Evolutionary conservation across 2,329 filamentous ascomycete genomes (phyloP).

Genomic region (Neonectria sp.): DNA sequence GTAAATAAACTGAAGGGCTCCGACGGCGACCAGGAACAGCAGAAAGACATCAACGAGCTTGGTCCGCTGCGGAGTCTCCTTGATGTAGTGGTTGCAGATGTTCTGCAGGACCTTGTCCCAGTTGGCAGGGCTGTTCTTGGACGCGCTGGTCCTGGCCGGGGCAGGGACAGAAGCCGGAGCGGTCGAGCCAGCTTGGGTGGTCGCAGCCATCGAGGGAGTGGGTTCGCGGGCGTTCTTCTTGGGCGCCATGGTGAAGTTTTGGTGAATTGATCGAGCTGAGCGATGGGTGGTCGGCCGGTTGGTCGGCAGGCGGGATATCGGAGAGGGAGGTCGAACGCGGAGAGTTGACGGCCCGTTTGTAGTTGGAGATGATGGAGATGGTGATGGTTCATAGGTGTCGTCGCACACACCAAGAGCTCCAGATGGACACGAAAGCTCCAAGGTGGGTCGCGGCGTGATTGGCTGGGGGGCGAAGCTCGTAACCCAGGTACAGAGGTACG

Average conservation of each 20-base stretch:
- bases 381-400: conserved; percentile 33
- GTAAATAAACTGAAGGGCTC: conserved; percentile 93
- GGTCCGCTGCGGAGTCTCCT: conserved; percentile 88
- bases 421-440: conserved; percentile 58
- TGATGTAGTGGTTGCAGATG: conserved; percentile 84
- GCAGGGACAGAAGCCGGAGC: conserved; percentile 47
- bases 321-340: conserved; percentile 23
- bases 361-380: conserved; percentile 26
- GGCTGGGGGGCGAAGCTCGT: conserved; percentile 36
- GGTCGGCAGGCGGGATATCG: conserved; percentile 15
- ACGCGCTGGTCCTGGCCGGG: conserved; percentile 37
- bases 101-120: conserved; percentile 75
- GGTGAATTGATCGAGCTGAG: conserved; percentile 13
- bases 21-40: conserved; percentile 87
- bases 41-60: conserved; percentile 95
- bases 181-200: conserved; percentile 49
- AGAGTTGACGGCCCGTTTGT: conserved; percentile 5
- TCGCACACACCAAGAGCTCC: conserved; percentile 37
- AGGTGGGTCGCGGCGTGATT: conserved; percentile 50
- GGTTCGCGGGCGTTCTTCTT: conserved; percentile 61
- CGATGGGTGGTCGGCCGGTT: conserved; percentile 17
- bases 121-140: conserved; percentile 51
- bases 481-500: conserved; percentile 7
- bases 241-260: conserved; percentile 61
- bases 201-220: conserved; percentile 52